These are phyloP conservation scores for Cercospora sp. DNA, from an alignment of 2,329 filamentous ascomycete genomes.

Conservation along the genomic window DNA sequence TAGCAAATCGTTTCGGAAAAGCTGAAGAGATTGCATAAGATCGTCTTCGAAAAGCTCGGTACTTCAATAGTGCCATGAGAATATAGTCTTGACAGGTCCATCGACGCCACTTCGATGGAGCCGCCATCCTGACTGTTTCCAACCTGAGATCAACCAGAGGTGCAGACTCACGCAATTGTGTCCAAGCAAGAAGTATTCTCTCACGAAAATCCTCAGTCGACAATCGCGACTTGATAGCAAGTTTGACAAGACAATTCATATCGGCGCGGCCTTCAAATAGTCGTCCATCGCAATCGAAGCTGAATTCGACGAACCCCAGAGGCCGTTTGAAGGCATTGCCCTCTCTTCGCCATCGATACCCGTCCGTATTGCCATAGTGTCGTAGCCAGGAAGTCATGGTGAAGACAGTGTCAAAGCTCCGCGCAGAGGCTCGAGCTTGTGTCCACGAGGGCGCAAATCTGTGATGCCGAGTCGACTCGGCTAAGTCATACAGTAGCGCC, in stretches of 20 bases:
- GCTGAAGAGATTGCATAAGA: background rate
- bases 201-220: constrained; percentile 35
- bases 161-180: constrained; percentile 37
- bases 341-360: constrained; percentile 41
- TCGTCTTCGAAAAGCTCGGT: too few relatives aligned
- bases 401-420: background rate
- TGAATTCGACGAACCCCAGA: constrained; percentile 46
- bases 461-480: background rate
- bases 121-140: too few relatives aligned
- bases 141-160: too few relatives aligned
- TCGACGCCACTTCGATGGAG: background rate
- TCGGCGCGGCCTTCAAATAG: constrained; percentile 50
- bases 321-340: constrained; percentile 38
- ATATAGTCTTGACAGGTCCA: background rate
- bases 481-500: background rate
- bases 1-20: background rate
- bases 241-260: constrained; percentile 42
- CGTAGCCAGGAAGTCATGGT: constrained; percentile 40
- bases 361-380: constrained; percentile 41
- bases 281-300: constrained; percentile 48
- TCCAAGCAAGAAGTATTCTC: constrained; percentile 44
- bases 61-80: too few relatives aligned
- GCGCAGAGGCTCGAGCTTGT: background rate
- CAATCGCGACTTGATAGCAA: constrained; percentile 40
- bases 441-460: background rate